Evolutionary conservation across 176 grass and related monocot genomes (phyloP), one percentile per base, ranked within the genome.

Genomic region (Puya raimondii): DNA sequence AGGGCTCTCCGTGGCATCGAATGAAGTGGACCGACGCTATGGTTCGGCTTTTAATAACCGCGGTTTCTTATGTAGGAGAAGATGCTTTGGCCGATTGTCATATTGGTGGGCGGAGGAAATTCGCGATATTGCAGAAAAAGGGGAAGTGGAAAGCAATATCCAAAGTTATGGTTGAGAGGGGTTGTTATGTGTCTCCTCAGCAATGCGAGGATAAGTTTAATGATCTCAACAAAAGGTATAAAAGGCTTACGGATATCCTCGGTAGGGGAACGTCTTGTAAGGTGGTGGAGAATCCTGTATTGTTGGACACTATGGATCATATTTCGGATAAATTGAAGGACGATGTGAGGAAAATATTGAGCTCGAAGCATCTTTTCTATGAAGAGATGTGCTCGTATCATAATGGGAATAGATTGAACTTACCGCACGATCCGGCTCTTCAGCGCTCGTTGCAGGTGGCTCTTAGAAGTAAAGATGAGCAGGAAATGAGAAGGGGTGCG

Each of bases 1-100:
- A 88, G 73, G 75, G 54, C 47, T 74, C 80, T 71, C 78, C 84
- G 2, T 99, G 95, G 95, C 95, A 99, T 48, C 82, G 95, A 11
- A 99, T 99, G 95, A 99, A 99, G 79, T 99, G 95, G 95, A 99
- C 95, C 72, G 87, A 88, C 81, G 81, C 80, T 33, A 92, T 99
- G 82, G 87, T 99, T 70, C 86, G 84, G 63, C 81, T 99, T 54
- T 80, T 99, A 71, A 99, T 99, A 72, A 93, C 95, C 47, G 85
- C 90, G 53, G 90, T 90, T 72, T 87, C 89, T 18, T 88, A 94
- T 65, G 84, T 84, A 0, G 90, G 90, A 61, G 95, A 99, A 50
- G 89, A 99, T 81, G 71, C 63, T 59, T 72, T 76, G 65, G 70
- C 78, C 22, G 94, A 93, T 75, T 82, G 58, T 71, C n/a, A 50